Percentiles rank a stretch among this genome's conserved stretches.
These are phyloP conservation scores for Tolypocladium amazonense DNA, from an alignment of 2,329 filamentous ascomycete genomes.

Conservation along the genomic window DNA sequence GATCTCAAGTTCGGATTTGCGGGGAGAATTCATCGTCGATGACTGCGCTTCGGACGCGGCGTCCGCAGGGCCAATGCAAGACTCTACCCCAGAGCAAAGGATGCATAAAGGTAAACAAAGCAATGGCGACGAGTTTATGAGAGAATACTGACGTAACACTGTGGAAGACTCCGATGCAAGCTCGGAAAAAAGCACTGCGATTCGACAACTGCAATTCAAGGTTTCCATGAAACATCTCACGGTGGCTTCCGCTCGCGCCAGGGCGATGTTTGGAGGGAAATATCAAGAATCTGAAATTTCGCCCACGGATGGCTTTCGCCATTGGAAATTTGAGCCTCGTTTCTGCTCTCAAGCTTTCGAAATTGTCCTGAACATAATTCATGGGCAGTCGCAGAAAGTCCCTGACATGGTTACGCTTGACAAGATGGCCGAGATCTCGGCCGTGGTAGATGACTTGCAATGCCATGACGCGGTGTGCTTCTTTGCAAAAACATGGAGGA, in stretches of 20 bases:
- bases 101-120: too few relatives aligned
- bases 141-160: too few relatives aligned
- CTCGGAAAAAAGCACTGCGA: too few relatives aligned
- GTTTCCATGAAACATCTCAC: not conserved
- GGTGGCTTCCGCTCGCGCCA: not conserved
- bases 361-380: not conserved
- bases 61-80: not conserved
- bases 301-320: not conserved
- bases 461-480: not conserved
- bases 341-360: not conserved
- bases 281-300: not conserved
- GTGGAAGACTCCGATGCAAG: too few relatives aligned
- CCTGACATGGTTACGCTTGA: not conserved
- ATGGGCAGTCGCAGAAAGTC: not conserved
- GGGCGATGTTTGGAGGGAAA: not conserved
- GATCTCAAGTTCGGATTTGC: not conserved
- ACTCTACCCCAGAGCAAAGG: not conserved
- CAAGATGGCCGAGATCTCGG: not conserved
- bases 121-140: too few relatives aligned
- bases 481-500: not conserved
- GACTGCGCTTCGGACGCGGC: too few relatives aligned
- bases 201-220: not conserved
- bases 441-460: not conserved
- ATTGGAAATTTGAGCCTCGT: not conserved
- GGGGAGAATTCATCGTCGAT: not conserved